Percentiles rank a stretch among this genome's conserved stretches.
These are phyloP conservation scores for Quercus lobata DNA, from an alignment of 331 rosid species.

Conservation along the genomic window DNA sequence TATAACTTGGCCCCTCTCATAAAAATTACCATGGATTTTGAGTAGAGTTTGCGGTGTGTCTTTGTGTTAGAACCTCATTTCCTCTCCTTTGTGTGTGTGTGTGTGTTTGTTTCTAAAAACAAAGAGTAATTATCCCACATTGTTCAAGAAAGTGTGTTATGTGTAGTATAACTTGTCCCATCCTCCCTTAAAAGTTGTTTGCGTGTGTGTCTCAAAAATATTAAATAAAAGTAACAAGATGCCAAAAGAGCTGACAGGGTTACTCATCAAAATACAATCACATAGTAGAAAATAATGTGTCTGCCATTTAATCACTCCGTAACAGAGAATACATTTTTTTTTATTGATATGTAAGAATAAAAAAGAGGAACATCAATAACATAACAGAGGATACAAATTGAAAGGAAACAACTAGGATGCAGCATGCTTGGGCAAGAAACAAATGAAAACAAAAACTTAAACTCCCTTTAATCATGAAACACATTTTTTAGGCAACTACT, in stretches of 20 bases:
- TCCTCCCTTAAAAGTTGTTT: no score
- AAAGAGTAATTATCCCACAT: no score
- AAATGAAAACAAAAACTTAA: neutral
- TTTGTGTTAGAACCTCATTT: no score
- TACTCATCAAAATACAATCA: neutral
- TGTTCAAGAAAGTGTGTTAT: no score
- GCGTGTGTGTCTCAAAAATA: no score
- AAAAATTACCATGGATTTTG: no score
- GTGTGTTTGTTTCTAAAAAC: no score
- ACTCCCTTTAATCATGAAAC: neutral
- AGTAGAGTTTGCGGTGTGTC: no score
- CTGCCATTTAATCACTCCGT: neutral
- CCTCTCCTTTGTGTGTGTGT: no score
- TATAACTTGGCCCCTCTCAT: no score
- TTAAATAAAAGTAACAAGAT: neutral
- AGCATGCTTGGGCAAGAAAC: neutral
- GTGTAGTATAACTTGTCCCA: no score
- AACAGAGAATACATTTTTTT: neutral
- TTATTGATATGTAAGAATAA: neutral
- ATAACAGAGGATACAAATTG: neutral
- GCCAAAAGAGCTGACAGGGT: neutral
- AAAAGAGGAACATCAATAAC: neutral
- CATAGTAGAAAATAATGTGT: neutral
- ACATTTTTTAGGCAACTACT: neutral
- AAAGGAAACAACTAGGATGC: neutral